Conservation (phyloP, 2,329 filamentous ascomycete species). For the Sporothrix humicola region DNA sequence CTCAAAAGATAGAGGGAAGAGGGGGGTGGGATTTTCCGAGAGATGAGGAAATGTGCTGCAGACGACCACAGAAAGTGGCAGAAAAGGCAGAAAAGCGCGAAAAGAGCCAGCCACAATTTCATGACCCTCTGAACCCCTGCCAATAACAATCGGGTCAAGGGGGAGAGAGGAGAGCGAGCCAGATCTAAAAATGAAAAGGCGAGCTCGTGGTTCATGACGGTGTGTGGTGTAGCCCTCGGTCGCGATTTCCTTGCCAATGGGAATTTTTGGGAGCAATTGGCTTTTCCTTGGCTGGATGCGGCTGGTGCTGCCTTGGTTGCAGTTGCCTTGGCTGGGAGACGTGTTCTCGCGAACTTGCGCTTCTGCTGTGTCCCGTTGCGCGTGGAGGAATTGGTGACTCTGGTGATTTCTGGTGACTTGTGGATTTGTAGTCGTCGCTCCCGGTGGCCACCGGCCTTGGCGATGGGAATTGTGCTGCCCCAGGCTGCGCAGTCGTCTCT, state of each 20-base stretch:
- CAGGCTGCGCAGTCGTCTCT: neutral
- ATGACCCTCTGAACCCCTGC: conserved; percentile 26
- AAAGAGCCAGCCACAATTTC: neutral
- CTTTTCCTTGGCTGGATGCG: neutral
- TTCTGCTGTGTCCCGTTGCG: conserved; percentile 1
- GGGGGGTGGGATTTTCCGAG: conserved; percentile 20
- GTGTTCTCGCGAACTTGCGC: neutral
- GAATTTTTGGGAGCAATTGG: neutral
- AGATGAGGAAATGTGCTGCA: too few relatives aligned
- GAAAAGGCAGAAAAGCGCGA: neutral
- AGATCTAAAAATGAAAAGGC: neutral
- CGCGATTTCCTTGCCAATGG: neutral
- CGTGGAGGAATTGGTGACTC: neutral
- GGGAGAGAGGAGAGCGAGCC: neutral
- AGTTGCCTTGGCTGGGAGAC: neutral
- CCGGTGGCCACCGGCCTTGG: conserved; percentile 12
- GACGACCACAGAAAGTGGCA: neutral
- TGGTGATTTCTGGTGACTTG: neutral
- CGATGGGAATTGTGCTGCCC: conserved; percentile 11
- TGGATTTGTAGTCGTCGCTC: neutral
- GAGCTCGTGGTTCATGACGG: neutral
- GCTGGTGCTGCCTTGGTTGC: conserved; percentile 21
- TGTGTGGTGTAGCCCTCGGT: neutral
- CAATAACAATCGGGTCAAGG: conserved; percentile 27
- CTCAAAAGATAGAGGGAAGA: too few relatives aligned